Base-by-base conservation (phyloP, 352 stramenopile genomes). In the Phytophthora citrophthora region DNA sequence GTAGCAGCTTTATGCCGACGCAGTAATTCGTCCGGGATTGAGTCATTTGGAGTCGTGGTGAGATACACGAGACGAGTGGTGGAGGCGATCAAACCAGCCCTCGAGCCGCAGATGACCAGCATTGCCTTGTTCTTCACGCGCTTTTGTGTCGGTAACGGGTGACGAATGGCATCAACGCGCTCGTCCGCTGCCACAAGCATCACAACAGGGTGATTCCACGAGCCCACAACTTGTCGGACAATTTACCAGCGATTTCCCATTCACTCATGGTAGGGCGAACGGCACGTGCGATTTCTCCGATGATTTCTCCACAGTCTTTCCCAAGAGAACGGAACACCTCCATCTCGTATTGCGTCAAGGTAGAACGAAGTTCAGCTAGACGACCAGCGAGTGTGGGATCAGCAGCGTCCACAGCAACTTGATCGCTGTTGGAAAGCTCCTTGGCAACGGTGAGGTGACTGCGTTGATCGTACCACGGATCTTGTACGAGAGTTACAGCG, bases 21-120 rank as follows among this genome's bases (percentile, higher is more conserved):
- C 41, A 88, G 40, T 3, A 90, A 52, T 34, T 93, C 81, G 3
- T 34, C 61, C 4, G 75, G 72, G 40, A 83, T 70, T 8, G 26
- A 47, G 12, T 45, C 54, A 27, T 65, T 72, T 1, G 73, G 66
- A 4, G 64, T 70, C 20, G 70, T 84, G 5, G 79, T 86, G 40
- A 90, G 64, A 60, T 89, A 90, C 54, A 90, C 81, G 3, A 90
- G 65, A n/a, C 81, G 81, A 31, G 81, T 90, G 9, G 79, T 76
- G 11, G 81, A 90, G 27, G 74, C 56, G 39, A 93, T 83, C 18
- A 93, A 69, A 2, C 83, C 83, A 1, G 79, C 79, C 10, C 79
- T 81, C 11, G 82, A 81, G 15, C 83, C 83, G 32, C 83, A 93
- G 44, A 93, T 81, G 55, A 90, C 83, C 27, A 93, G 69, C 83